Evolutionary conservation across 2,329 filamentous ascomycete species (phyloP).

Genomic region (Hypoxylon rubiginosum): DNA sequence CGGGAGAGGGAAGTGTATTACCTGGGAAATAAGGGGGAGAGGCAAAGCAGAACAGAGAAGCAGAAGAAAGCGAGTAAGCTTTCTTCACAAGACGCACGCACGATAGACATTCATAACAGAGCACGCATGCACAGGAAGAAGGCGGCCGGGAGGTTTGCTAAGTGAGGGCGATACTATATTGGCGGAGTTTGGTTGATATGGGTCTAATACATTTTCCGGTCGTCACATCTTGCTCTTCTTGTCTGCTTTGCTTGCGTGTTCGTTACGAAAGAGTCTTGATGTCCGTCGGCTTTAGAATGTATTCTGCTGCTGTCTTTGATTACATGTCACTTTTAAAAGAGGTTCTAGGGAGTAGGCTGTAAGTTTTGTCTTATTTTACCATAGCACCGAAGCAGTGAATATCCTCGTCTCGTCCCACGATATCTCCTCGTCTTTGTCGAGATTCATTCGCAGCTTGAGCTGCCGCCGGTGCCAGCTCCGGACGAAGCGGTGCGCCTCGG

Average conservation of each 20-base stretch:
- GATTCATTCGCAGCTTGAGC: conserved; percentile 47
- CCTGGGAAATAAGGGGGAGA: conserved; percentile 2
- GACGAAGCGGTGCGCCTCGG: conserved; percentile 66
- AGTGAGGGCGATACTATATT: conserved; percentile 58
- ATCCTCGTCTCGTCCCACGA: conserved; percentile 49
- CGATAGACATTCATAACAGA: conserved; percentile 39
- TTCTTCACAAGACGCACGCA: conserved; percentile 23
- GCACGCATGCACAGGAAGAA: conserved; percentile 37
- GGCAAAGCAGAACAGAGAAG: conserved; percentile 20
- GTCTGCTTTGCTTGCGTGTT: no score
- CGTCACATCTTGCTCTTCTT: conserved; percentile 40
- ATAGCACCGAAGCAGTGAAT: conserved; percentile 49
- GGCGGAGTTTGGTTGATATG: conserved; percentile 63
- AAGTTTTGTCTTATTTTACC: conserved; percentile 42
- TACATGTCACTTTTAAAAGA: conserved; percentile 8
- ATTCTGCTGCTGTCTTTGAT: conserved; percentile 7
- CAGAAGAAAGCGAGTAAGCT: conserved; percentile 7
- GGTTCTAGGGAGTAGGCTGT: no score
- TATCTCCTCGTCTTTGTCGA: conserved; percentile 19
- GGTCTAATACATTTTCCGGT: conserved; percentile 59
- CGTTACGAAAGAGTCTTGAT: no score
- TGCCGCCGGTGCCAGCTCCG: conserved; percentile 59
- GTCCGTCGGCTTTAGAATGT: conserved; percentile 11
- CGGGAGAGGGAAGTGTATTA: conserved; percentile 19
- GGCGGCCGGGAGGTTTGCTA: conserved; percentile 35